Evolutionary conservation across 2,329 filamentous ascomycete species (phyloP), one percentile per base, ranked within the genome.

Genomic region (Tolypocladium endophyticum): DNA sequence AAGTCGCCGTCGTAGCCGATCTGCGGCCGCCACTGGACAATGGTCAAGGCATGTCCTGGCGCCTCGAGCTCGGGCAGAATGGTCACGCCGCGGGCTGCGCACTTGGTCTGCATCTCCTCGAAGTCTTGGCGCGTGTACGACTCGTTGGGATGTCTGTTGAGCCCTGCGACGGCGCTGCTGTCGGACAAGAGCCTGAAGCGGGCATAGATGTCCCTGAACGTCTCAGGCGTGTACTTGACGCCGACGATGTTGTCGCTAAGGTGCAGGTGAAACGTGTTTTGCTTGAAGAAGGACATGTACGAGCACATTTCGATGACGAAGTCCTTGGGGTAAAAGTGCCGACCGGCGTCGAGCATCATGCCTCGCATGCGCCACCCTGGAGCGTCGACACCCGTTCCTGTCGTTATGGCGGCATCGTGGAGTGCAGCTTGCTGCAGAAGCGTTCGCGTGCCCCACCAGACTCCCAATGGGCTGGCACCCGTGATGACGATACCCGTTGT

Each of bases 281-380:
- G 78, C 65, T 85, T 86, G 72, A 83, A 85, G 66, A 81, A 85
- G 35, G 81, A 84, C 62, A 83, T 78, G 67, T 84, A 85, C 0
- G 78, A 76, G 68, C 83, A 85, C 62, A 85, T 71, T n/a, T 85
- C 81, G 47, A 76, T 73, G 20, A 85, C 65, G 62, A 83, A 85
- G 18, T 76, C 72, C 8, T 75, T 71, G 0, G 82, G 78, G 63
- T 85, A 85, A 67, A 77, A 85, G 65, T 85, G 81, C 3, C 82
- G 76, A 1, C 76, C 83, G 4, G 72, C 76, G 59, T 86, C 83
- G 4, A 85, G 72, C 69, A 80, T 73, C 61, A 76, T 77, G 3
- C 81, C 81, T 38, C 81, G 70, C 5, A 71, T 77, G 1, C 71
- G 65, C 74, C 78, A 85, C 18, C 81, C 79, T 0, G 82, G 82